Evolutionary conservation across 768 basidiomycete genomes (phyloP), one percentile per base, ranked within the genome.

Genomic region (Pisolithus sp.): DNA sequence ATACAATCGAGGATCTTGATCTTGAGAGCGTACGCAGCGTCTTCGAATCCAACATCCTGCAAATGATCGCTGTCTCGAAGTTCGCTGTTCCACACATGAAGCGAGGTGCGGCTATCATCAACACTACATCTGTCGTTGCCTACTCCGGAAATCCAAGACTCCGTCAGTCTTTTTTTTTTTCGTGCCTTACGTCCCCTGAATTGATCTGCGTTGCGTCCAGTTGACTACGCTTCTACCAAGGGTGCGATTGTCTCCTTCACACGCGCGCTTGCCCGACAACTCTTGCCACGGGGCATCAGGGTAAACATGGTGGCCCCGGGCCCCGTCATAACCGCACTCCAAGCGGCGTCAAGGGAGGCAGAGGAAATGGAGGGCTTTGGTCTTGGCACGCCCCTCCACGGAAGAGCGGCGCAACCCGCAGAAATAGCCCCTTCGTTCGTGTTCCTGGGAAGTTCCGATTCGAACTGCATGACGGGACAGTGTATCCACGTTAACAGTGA

Each of bases 221-320:
- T 69, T 31, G 79, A 82, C 62, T 82, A 81, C 66, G 74, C 75
- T 6, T 58, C 76, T 2, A 84, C 83, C 7, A 84, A 85, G 65
- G 82, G 80, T 4, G 80, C 78, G 5, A 81, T 83, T 58, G 59
- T 77, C 7, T 67, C 76, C 12, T 83, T 83, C 63, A 81, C 79
- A 6, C 74, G 80, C 20, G 73, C 77, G 8, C 69, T 83, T 36
- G 76, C 80, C 0, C 58, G 70, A 30, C 78, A 82, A 46, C 67
- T 82, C 20, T 74, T 74, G 26, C 71, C 78, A 15, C 79, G 78
- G 61, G 79, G 77, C 6, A 81, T 84, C 50, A 70, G 80, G 52
- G 81, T 81, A 46, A 80, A 81, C 56, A 72, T 67, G 3, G 69
- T 80, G 38, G 72, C 72, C 2, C 74, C 77, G 23, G 80, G 82